Conservation (phyloP, 2,329 filamentous ascomycete genomes). For the Daldinia eschscholtzii region DNA sequence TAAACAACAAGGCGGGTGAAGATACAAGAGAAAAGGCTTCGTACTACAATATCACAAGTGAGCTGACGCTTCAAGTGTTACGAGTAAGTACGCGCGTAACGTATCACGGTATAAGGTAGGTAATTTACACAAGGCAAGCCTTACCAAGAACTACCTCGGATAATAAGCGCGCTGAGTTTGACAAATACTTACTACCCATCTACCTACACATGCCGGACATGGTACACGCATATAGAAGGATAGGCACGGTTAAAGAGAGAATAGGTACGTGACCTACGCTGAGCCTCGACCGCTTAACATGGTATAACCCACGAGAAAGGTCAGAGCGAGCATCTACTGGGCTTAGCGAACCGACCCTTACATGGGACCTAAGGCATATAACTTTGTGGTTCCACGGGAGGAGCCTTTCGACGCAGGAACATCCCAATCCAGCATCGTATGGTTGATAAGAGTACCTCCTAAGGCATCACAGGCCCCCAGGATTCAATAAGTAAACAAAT, state of each 20-base stretch:
- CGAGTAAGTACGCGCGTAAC: not conserved
- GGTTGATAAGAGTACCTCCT: not conserved
- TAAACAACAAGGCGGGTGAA: conserved; percentile 3
- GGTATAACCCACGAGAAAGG: not conserved
- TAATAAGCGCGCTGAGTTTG: conserved; percentile 4
- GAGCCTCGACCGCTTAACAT: not conserved
- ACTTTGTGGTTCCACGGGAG: conserved; percentile 28
- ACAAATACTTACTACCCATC: not conserved
- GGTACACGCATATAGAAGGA: not conserved
- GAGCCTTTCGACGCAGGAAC: conserved; percentile 40
- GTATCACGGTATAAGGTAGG: not conserved
- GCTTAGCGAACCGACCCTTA: not conserved
- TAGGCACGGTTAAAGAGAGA: not conserved
- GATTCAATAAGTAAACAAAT: conserved; percentile 20
- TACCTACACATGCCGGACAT: too few relatives aligned
- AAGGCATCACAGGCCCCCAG: conserved; percentile 20
- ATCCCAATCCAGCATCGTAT: conserved; percentile 22
- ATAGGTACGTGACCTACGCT: not conserved
- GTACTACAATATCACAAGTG: conserved; percentile 35
- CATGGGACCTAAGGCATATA: not conserved
- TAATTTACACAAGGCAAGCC: conserved; percentile 8
- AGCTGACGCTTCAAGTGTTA: conserved; percentile 34
- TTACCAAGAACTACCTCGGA: not conserved
- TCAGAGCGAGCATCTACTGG: not conserved
- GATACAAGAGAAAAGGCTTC: conserved; percentile 4